phyloP scores from a whole-genome alignment of 2,329 filamentous ascomycete species.

The Dactylellina drechsleri region DNA sequence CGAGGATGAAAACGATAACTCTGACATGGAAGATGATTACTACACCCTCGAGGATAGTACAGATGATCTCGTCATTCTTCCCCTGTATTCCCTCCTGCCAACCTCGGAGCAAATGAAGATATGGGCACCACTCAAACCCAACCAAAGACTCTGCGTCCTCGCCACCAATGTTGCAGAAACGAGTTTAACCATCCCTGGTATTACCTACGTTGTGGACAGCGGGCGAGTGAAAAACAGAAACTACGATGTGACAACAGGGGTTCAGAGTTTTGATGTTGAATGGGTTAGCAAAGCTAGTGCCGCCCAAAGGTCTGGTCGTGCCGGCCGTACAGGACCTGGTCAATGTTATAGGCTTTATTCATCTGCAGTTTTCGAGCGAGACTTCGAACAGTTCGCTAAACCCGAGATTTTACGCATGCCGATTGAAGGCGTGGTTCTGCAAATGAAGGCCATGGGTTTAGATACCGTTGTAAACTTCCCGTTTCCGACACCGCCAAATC shows the following conservation, averaged over 20 bases:
- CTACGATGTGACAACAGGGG: slow-evolving; percentile 86
- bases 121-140: slow-evolving; percentile 84
- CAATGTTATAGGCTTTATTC: slow-evolving; percentile 97
- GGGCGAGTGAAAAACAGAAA: slow-evolving; percentile 91
- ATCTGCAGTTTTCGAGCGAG: slow-evolving; percentile 89
- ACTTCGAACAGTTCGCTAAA: slow-evolving; percentile 84
- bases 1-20: slow-evolving; percentile 72
- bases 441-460: slow-evolving; percentile 93
- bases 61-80: slow-evolving; percentile 75
- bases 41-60: slow-evolving; percentile 73
- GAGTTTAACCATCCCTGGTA: slow-evolving; percentile 93
- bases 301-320: slow-evolving; percentile 88
- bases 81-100: slow-evolving; percentile 89
- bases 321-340: slow-evolving; percentile 91
- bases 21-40: slow-evolving; percentile 63
- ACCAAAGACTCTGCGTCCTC: slow-evolving; percentile 83
- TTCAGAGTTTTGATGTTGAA: slow-evolving; percentile 92
- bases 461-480: slow-evolving; percentile 93
- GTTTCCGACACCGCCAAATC: slow-evolving; percentile 89
- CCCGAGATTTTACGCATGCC: slow-evolving; percentile 92
- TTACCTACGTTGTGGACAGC: slow-evolving; percentile 94
- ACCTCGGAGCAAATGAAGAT: slow-evolving; percentile 90
- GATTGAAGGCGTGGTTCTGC: slow-evolving; percentile 89
- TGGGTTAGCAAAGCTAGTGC: slow-evolving; percentile 99
- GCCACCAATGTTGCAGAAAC: slow-evolving; percentile 98